phyloP scores from a whole-genome alignment of 2,329 filamentous ascomycete genomes.

The Trichophyton benhamiae region DNA sequence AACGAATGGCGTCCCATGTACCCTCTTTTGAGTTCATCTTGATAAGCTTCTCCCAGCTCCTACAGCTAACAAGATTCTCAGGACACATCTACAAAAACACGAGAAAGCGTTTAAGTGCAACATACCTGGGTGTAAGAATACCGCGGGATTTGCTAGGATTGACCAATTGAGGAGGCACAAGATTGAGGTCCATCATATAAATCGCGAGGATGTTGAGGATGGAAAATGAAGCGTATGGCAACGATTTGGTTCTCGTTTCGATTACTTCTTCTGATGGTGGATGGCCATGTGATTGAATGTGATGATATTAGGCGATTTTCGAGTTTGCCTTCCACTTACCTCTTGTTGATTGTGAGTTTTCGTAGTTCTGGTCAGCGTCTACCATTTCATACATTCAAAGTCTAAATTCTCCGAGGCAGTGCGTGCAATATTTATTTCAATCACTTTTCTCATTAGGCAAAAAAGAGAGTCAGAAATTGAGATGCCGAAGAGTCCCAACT shows the following conservation, averaged over 20 bases:
- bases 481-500: no score
- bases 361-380: no score
- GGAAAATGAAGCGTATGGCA: neutral
- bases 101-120: neutral
- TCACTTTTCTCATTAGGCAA: no score
- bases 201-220: neutral
- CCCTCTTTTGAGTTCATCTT: neutral
- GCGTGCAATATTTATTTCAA: no score
- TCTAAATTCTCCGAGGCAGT: no score
- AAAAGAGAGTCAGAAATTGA: no score
- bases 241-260: neutral
- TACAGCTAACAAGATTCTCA: neutral
- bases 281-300: no score
- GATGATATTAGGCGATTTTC: no score
- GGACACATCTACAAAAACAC: slow-evolving; percentile 2
- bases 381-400: no score
- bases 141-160: slow-evolving; percentile 3
- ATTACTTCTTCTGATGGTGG: neutral
- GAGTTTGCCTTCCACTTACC: no score
- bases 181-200: slow-evolving; percentile 2
- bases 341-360: no score
- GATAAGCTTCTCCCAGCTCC: neutral
- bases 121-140: slow-evolving; percentile 3
- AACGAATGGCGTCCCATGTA: neutral
- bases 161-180: slow-evolving; percentile 3